A percentile compares a stretch with the other conserved stretches of the same genome.
phyloP scores from a whole-genome alignment of 2,329 filamentous ascomycete species.

The Cyanodermella asteris region DNA sequence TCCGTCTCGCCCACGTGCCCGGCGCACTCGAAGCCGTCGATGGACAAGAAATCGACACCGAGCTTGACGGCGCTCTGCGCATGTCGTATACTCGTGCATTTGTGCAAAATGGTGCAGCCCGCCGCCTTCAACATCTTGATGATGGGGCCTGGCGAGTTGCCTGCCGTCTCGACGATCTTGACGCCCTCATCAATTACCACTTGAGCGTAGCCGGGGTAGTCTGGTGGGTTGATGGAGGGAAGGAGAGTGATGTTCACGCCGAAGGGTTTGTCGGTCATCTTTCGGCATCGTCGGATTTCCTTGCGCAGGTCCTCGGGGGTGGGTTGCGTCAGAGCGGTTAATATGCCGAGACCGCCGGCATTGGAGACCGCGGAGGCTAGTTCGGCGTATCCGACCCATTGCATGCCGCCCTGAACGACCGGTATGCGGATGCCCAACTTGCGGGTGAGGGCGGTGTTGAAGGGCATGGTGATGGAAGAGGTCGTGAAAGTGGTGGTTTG shows the following conservation, averaged over 20 bases:
- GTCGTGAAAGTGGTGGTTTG: too few species aligned
- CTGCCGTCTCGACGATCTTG: slow-evolving; percentile 77
- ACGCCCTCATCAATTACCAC: slow-evolving; percentile 86
- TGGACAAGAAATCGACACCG: slow-evolving; percentile 87
- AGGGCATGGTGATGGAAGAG: slow-evolving; percentile 27
- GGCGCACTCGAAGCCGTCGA: slow-evolving; percentile 95
- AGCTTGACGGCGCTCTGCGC: slow-evolving; percentile 80
- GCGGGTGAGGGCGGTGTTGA: slow-evolving; percentile 41
- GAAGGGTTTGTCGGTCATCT: slow-evolving; percentile 44
- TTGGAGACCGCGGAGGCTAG: slow-evolving; percentile 31
- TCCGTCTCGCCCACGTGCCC: slow-evolving; percentile 36
- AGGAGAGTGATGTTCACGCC: slow-evolving; percentile 90
- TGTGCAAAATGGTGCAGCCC: slow-evolving; percentile 67
- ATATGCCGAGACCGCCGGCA: slow-evolving; percentile 29
- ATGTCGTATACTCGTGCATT: slow-evolving; percentile 91
- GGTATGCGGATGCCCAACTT: slow-evolving; percentile 31
- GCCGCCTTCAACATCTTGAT: slow-evolving; percentile 73
- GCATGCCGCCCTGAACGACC: slow-evolving; percentile 30
- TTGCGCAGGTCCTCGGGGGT: slow-evolving; percentile 77
- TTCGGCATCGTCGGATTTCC: slow-evolving; percentile 73
- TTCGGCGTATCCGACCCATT: slow-evolving; percentile 32
- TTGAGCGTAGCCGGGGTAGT: slow-evolving; percentile 81
- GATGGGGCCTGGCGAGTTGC: slow-evolving; percentile 74
- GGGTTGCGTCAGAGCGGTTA: slow-evolving; percentile 60
- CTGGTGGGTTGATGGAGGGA: slow-evolving; percentile 68